Evolutionary conservation across 192 early-diverging fungal species (phyloP), one percentile per base, ranked within the genome.

Genomic region (Cetraspora pellucida): DNA sequence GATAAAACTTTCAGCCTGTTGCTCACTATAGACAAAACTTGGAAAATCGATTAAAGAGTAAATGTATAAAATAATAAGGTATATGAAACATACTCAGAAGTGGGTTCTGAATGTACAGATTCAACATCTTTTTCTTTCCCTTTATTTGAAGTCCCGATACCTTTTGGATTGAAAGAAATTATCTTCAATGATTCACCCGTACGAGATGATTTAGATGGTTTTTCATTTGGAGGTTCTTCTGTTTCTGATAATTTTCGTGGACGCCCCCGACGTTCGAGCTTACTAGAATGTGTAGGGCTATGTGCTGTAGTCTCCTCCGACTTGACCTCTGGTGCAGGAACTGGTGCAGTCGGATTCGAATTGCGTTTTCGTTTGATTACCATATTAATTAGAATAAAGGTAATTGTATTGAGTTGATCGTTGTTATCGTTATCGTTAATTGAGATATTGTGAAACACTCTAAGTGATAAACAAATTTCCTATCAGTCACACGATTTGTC

Each of bases 321-420:
- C 2, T 61, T 61, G 27, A 30, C 23, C 28, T 61, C 59, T 61
- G 59, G 59, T 25, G 27, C 59, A 0, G 59, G 23, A 61, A n/a
- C n/a, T 28, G 59, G 28, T 16, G 59, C 28, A 23, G 23, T 61
- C 25, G 27, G 13, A 3, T 11, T 28, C 25, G 59, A 61, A 28
- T 61, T 61, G 10, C 59, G 59, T 61, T 61, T 61, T 17, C 59
- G 59, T 16, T 61, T 61, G 27, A 61, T 61, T 30, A 61, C 59
- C 59, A 61, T 61, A 5, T 23, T 23, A 21, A 58, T 17, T 25
- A 58, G 55, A n/a, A 25, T 37, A 37, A 37, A n/a, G n/a, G n/a
- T n/a, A n/a, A n/a, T 37, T 37, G 1, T 37, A 37, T 37, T 37
- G 31, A 5, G 31, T 37, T 37, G 31, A 37, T 37, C 5, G 31